Base-by-base conservation (phyloP, 352 stramenopile genomes). In the Pythium phragmiticola region DNA sequence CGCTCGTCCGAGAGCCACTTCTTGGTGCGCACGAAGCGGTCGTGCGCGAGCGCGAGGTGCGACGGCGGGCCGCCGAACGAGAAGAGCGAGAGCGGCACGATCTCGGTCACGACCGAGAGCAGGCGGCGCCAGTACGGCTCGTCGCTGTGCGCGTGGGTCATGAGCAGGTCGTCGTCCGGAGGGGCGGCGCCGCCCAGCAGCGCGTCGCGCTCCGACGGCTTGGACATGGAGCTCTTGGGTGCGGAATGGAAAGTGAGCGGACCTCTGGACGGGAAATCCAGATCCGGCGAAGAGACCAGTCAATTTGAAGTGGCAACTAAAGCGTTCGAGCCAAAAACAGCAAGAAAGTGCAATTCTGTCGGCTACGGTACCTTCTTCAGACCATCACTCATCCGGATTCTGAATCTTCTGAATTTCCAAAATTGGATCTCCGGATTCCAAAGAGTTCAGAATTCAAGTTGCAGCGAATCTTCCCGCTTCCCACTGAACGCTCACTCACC, bases 1-100 rank as follows among this genome's bases (percentile, higher is more conserved):
- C 84, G 75, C 45, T 97, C 90, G 64, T 97, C 89, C 45, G 91
- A 87, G 19, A 98, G 65, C 90, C 92, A 98, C 28, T 96, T 79
- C 57, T 84, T 73, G 55, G 93, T 89, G 85, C 77, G 80, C 57
- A 91, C 75, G 70, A 97, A 97, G 63, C 89, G 89, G 61, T 89
- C 78, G 60, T 89, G 78, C 19, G 80, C 79, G 30, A 89, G 71
- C 41, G 77, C 79, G 8, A 89, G 59, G 57, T 90, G 82, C 28
- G 78, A 78, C 21, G 81, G 82, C n/a, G 82, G 82, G 0, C 81
- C 82, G 39, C 82, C 82, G 58, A 90, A 89, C 26, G 79, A 73
- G 47, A 84, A 77, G 42, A 90, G 66, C 54, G 81, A 78, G 34
- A 90, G 65, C 37, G 81, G 75, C 42, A 88, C 70, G 39, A 88